Conservation (phyloP, 768 basidiomycete genomes). For the Arthromyces matolae region DNA sequence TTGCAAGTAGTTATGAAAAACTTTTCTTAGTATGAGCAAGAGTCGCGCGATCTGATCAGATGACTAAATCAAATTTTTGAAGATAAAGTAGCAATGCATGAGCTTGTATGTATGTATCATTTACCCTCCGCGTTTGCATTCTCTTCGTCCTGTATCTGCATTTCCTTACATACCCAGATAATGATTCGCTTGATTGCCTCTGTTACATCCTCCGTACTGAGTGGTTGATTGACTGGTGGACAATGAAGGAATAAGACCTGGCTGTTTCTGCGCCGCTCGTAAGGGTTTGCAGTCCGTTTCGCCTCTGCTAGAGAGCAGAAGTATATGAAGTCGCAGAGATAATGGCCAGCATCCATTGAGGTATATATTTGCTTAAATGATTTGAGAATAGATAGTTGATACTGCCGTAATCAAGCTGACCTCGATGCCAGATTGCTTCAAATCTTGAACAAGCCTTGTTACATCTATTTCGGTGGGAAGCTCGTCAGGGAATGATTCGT, state of each 20-base stretch:
- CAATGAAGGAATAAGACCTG: conserved; percentile 71
- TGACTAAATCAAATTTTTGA: no score
- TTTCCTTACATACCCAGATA: conserved; percentile 52
- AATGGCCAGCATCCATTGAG: conserved; percentile 75
- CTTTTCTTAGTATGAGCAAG: conserved; percentile 11
- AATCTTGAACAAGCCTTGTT: conserved; percentile 49
- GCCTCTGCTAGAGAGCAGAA: conserved; percentile 74
- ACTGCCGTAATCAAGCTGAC: conserved; percentile 33
- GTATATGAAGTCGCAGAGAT: conserved; percentile 73
- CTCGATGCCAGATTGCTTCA: conserved; percentile 48
- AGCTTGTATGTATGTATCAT: conserved; percentile 2
- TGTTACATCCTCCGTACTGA: conserved; percentile 63
- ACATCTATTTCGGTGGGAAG: conserved; percentile 60
- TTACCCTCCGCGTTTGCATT: conserved; percentile 18
- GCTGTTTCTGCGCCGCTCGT: conserved; percentile 39
- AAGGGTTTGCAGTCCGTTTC: conserved; percentile 43
- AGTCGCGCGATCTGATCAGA: conserved; percentile 19
- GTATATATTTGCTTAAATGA: conserved; percentile 56
- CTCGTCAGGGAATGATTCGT: conserved; percentile 53
- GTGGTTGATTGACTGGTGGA: conserved; percentile 62
- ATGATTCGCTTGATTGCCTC: conserved; percentile 60
- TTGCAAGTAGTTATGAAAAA: background rate
- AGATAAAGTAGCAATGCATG: no score
- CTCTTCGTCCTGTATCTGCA: conserved; percentile 31
- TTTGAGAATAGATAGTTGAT: background rate